Evolutionary conservation across 176 grass and related monocot genomes (phyloP), one percentile per base, ranked within the genome.

Genomic region (Pharus latifolius): DNA sequence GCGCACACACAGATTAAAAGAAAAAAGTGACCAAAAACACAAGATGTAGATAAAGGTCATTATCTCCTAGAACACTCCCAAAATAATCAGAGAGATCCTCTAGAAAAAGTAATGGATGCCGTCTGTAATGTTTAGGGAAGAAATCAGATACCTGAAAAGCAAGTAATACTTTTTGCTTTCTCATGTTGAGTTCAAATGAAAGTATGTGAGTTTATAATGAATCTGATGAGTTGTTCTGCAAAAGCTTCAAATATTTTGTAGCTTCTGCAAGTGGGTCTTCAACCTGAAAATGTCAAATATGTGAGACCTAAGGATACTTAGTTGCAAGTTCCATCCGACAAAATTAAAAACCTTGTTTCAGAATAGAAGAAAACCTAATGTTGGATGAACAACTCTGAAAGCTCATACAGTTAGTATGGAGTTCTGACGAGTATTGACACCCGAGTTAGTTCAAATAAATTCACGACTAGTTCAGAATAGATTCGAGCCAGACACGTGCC

Each of bases 111-210:
- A 34, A 48, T 23, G 57, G 3, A 44, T 73, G 26, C 8, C 35
- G 57, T 48, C 11, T 29, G 6, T 12, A 2, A 34, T 18, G 66
- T 34, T 26, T 22, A 16, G 4, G 63, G 24, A 65, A 35, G 46
- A 59, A 60, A 66, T 25, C 23, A 63, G 12, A 74, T 85, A 99
- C 96, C 96, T 99, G 87, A 73, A 99, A 99, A 78, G 96, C 96
- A 49, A 99, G 87, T 52, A 99, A 88, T 72, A 88, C 75, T 31
- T 94, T 99, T 81, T 95, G 84, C 63, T 91, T 99, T 76, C 87
- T 88, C 90, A 99, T 99, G 79, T 85, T 99, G 52, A 95, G 79
- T 83, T 95, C 90, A 79, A 99, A 99, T 53, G 96, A 91, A 72
- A 99, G 82, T 76, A 79, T 77, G 50, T 99, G 96, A 24, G 90